These are phyloP conservation scores for Kluyveromyces siamensis DNA, from an alignment of 805 yeast species.

Conservation along the genomic window DNA sequence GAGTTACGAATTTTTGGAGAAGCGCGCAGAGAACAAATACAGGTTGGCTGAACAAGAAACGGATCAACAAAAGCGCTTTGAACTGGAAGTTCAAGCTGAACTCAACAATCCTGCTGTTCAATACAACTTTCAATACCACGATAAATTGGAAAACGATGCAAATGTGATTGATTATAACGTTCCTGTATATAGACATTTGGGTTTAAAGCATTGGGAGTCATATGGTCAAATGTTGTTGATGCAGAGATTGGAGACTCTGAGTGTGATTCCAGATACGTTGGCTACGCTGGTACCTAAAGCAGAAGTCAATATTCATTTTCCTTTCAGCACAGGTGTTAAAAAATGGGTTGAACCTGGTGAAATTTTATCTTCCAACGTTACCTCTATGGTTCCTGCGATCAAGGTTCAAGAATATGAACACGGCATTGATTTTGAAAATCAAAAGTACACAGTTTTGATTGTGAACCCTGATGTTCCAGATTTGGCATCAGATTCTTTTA, in stretches of 20 bases:
- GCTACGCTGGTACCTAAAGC: slow-evolving; percentile 80
- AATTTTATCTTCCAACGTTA: slow-evolving; percentile 61
- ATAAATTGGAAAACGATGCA: slow-evolving; percentile 31
- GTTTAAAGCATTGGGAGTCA: slow-evolving; percentile 62
- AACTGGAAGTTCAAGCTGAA: slow-evolving; percentile 53
- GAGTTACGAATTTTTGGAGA: slow-evolving; percentile 52
- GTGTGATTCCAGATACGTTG: slow-evolving; percentile 86
- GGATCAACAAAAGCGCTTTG: slow-evolving; percentile 19
- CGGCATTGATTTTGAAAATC: slow-evolving; percentile 29
- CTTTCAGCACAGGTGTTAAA: slow-evolving; percentile 53
- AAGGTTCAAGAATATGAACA: slow-evolving; percentile 63
- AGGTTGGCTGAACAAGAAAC: slow-evolving; percentile 17
- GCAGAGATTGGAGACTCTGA: slow-evolving; percentile 84
- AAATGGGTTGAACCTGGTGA: slow-evolving; percentile 77
- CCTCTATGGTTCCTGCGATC: slow-evolving; percentile 67
- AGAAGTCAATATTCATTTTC: slow-evolving; percentile 66
- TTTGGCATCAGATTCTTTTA: slow-evolving; percentile 53
- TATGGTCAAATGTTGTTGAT: slow-evolving; percentile 67
- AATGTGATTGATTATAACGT: slow-evolving; percentile 52
- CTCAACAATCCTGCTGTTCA: slow-evolving; percentile 75
- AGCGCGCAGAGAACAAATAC: slow-evolving; percentile 36
- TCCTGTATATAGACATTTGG: slow-evolving; percentile 71
- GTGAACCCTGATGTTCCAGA: slow-evolving; percentile 94
- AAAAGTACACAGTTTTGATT: slow-evolving; percentile 64
- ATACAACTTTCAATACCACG: slow-evolving; percentile 47